These are phyloP conservation scores for Candida xyloterini DNA, from an alignment of 805 yeast genomes.

Conservation along the genomic window DNA sequence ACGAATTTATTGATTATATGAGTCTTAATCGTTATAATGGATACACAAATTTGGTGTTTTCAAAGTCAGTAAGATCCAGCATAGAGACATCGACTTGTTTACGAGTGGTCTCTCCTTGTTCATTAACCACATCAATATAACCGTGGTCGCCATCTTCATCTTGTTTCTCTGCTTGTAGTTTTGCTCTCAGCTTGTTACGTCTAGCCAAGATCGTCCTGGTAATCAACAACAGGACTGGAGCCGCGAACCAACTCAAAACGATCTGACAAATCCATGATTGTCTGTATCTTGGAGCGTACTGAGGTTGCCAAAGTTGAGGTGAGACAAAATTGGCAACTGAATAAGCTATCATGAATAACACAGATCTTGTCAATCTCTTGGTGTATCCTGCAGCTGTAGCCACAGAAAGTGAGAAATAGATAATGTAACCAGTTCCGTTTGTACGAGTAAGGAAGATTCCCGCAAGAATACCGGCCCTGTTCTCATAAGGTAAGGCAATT, in stretches of 20 bases:
- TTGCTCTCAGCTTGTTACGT: constrained; percentile 41
- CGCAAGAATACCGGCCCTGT: constrained; percentile 6
- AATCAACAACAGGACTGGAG: constrained; percentile 43
- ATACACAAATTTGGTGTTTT: constrained; percentile 50
- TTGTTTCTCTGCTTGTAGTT: constrained; percentile 10
- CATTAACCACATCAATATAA: constrained; percentile 4
- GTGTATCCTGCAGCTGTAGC: constrained; percentile 46
- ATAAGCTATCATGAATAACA: constrained; percentile 45
- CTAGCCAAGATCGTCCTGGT: constrained; percentile 43
- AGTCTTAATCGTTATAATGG: constrained; percentile 38
- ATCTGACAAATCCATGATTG: constrained; percentile 58
- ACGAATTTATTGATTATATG: constrained; percentile 46
- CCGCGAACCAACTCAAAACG: constrained; percentile 44
- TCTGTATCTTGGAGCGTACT: constrained; percentile 45
- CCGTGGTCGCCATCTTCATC: constrained; percentile 30
- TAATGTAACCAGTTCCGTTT: constrained; percentile 29
- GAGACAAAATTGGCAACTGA: constrained; percentile 50
- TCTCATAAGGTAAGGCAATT: constrained; percentile 2
- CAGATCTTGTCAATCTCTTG: constrained; percentile 48
- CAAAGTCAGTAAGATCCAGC: constrained; percentile 53
- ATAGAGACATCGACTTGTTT: constrained; percentile 41
- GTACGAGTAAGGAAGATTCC: constrained; percentile 8
- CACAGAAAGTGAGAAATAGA: constrained; percentile 24
- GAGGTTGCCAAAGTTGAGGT: constrained; percentile 52
- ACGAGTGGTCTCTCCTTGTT: constrained; percentile 14